phyloP scores from a whole-genome alignment of 106 monocot genomes.

The Dendrobium officinale region DNA sequence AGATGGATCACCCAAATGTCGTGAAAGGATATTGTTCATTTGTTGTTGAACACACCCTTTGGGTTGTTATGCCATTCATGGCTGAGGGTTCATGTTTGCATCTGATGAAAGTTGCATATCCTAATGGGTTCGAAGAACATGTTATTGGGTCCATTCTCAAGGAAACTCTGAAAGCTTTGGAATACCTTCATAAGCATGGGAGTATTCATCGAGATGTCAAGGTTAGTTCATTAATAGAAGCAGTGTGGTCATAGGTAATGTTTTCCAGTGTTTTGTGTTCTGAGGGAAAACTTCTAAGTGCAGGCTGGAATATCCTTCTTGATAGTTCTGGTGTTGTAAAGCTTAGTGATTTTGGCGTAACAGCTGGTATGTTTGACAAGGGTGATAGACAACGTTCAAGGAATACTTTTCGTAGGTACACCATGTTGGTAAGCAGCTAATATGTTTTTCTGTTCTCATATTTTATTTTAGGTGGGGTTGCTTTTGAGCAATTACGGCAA shows the following conservation, averaged over 20 bases:
- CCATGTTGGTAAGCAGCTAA: constrained; percentile 60
- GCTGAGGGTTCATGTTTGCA: constrained; percentile 94
- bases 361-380: constrained; percentile 84
- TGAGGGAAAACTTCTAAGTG: constrained; percentile 1
- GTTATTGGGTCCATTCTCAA: constrained; percentile 76
- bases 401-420: constrained; percentile 85
- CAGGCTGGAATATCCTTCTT: constrained; percentile 90
- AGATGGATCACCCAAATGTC: constrained; percentile 93
- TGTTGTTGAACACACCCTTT: constrained; percentile 78
- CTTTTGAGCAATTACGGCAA: not conserved
- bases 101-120: constrained; percentile 86
- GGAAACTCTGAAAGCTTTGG: constrained; percentile 89
- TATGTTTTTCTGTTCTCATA: not conserved
- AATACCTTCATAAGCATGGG: constrained; percentile 92
- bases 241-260: not conserved
- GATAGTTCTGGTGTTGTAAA: constrained; percentile 66
- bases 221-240: constrained; percentile 31
- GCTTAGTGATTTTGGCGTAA: constrained; percentile 87
- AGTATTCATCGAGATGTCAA: constrained; percentile 98
- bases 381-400: constrained; percentile 75
- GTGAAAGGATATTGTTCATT: constrained; percentile 87
- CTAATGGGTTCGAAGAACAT: constrained; percentile 93
- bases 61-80: constrained; percentile 99
- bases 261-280: not conserved
- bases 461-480: not conserved